Evolutionary conservation across 2,329 filamentous ascomycete species (phyloP), one percentile per base, ranked within the genome.

Genomic region (Fusarium lyarnte): DNA sequence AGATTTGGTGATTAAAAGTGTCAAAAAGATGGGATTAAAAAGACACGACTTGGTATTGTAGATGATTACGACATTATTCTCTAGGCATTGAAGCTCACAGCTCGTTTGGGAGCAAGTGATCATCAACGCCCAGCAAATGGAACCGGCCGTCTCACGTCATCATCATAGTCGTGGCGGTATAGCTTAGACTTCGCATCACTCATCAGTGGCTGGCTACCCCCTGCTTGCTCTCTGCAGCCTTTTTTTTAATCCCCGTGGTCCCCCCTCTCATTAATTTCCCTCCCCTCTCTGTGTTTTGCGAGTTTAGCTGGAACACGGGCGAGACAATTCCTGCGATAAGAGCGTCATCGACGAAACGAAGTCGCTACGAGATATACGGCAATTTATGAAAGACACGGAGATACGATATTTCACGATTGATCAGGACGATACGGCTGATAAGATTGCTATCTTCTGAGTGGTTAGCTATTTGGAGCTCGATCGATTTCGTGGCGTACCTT

Each of bases 61-160:
- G 17, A 39, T 29, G 27, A 62, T 65, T 60, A 69, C 66, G 64
- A 46, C 49, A 69, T 45, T 23, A 23, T 3, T 2, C 5, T 46
- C 19, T 51, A 14, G 53, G 39, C 35, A 66, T 46, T 65, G n/a
- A 49, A 55, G 42, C 41, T 29, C 29, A 33, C 36, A 33, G 17
- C 36, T 69, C 54, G 54, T 43, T 65, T 69, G 23, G 49, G 33
- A 27, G 35, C 19, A 25, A 23, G 27, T 51, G 47, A 67, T 67
- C 66, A 54, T 53, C 33, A 49, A 49, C 9, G 51, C 29, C 67
- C 63, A 60, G 70, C 73, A 51, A 57, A 63, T 68, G 52, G 65
- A 61, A 47, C 36, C 58, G 55, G 25, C 42, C 67, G 53, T 76
- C 74, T 76, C 74, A 76, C 74, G 74, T 76, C 74, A 76, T 76